phyloP scores from a whole-genome alignment of 1,284 basidiomycete genomes.

The Ceratobasidium theobromae region DNA sequence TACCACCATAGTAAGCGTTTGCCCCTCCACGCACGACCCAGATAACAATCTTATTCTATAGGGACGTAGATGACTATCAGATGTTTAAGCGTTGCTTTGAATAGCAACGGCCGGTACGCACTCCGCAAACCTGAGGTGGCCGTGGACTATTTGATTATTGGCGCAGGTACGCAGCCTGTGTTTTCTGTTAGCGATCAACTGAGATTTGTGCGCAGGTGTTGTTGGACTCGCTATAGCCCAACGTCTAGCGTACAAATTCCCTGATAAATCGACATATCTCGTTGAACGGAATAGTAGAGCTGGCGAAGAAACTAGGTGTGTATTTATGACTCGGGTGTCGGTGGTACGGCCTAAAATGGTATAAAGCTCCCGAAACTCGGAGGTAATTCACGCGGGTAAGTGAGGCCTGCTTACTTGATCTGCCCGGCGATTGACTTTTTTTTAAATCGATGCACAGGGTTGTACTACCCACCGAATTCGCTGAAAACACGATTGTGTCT shows the following conservation, averaged over 20 bases:
- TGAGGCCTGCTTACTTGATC: slow-evolving; percentile 12
- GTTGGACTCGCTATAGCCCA: slow-evolving; percentile 88
- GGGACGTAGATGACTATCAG: not conserved
- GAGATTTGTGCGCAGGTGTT: slow-evolving; percentile 55
- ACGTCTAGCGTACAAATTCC: slow-evolving; percentile 66
- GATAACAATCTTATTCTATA: not conserved
- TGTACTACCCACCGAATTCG: slow-evolving; percentile 83
- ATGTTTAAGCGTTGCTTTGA: slow-evolving; percentile 49
- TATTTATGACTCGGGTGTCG: slow-evolving; percentile 8
- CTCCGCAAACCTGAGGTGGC: slow-evolving; percentile 74
- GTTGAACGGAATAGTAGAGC: slow-evolving; percentile 75
- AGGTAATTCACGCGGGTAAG: slow-evolving; percentile 89
- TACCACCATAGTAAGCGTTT: not conserved
- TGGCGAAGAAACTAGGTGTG: slow-evolving; percentile 83
- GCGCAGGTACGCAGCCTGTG: slow-evolving; percentile 62
- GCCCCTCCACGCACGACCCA: not conserved
- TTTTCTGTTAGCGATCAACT: not conserved
- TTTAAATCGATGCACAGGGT: slow-evolving; percentile 49
- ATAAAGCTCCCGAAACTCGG: slow-evolving; percentile 86
- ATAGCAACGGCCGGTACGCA: slow-evolving; percentile 58
- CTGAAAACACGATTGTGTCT: slow-evolving; percentile 88
- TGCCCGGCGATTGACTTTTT: not conserved
- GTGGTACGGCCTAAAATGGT: slow-evolving; percentile 4
- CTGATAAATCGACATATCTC: slow-evolving; percentile 75
- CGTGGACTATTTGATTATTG: slow-evolving; percentile 92